Conservation (phyloP, 768 basidiomycete species). For the Udeniomyces megalosporus region DNA sequence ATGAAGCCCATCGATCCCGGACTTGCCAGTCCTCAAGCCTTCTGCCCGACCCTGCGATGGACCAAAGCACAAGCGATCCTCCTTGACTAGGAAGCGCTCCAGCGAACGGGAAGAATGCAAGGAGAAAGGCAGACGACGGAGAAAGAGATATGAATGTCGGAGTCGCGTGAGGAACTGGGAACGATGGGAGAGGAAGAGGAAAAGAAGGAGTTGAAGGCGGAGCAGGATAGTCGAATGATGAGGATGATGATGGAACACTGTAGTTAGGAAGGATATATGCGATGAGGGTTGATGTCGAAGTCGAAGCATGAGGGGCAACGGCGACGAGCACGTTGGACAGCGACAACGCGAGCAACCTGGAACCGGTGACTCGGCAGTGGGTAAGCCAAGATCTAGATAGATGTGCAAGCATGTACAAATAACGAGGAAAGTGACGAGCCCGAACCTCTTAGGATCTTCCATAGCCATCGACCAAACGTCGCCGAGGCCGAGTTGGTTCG, state of each 20-base stretch:
- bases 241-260: too few species aligned
- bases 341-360: too few species aligned
- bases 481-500: too few species aligned
- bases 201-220: not conserved
- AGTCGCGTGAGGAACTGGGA: not conserved
- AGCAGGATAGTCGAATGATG: too few species aligned
- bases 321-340: too few species aligned
- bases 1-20: not conserved
- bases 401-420: too few species aligned
- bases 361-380: too few species aligned
- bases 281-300: not conserved
- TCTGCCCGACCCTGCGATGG: not conserved
- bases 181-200: not conserved
- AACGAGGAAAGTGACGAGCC: too few species aligned
- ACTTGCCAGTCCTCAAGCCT: not conserved
- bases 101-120: constrained; percentile 1
- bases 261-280: not conserved
- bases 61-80: not conserved
- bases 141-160: not conserved
- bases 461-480: too few species aligned
- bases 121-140: not conserved
- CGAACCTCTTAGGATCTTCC: too few species aligned
- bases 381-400: too few species aligned
- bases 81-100: not conserved
- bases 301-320: too few species aligned